Evolutionary conservation across 768 basidiomycete species (phyloP), one percentile per base, ranked within the genome.

Genomic region (Tricholoma saponaceum): DNA sequence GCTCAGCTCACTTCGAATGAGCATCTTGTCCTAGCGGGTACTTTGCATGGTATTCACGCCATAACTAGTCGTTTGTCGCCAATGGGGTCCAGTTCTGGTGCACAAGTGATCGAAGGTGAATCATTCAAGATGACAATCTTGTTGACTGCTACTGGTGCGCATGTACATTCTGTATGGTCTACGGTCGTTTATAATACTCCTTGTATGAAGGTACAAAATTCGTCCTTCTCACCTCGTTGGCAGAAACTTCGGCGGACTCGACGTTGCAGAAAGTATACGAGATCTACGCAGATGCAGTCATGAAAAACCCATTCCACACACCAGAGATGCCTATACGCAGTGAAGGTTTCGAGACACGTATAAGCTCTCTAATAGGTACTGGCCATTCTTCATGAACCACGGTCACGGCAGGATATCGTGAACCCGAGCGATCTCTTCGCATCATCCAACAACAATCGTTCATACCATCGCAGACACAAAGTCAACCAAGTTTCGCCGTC

Each of bases 261-360:
- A 76, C 89, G 20, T 76, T 99, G 39, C 87, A 89, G 65, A 91
- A 86, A 69, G 86, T 94, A 49, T 98, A 98, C 72, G 94, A 98
- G 70, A 84, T 83, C 18, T 99, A 98, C 70, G 82, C 95, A 0
- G 97, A 98, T 67, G 86, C 90, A 1, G 95, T 95, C 55, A 96
- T 98, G 92, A 98, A 98, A 79, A 98, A 98, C 67, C 97, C 97
- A 0, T 99, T 99, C 73, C 94, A 98, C 71, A 96, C 94, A 5
- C 91, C 90, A n/a, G 97, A 98, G 70, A 99, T 98, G 96, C 97
- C 97, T 2, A 95, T 98, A 62, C 84, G 97, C 49, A 93, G 80
- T 44, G 92, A 94, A 64, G 85, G 83, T 16, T 98, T 98, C 67
- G 96, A 98, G 66, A 74, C 74, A 55, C 82, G 85, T 46, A 84